A percentile compares a stretch with the other conserved stretches of the same genome.
These are phyloP conservation scores for Eimeria sp. DNA, from an alignment of 169 alveolate species.

Conservation along the genomic window DNA sequence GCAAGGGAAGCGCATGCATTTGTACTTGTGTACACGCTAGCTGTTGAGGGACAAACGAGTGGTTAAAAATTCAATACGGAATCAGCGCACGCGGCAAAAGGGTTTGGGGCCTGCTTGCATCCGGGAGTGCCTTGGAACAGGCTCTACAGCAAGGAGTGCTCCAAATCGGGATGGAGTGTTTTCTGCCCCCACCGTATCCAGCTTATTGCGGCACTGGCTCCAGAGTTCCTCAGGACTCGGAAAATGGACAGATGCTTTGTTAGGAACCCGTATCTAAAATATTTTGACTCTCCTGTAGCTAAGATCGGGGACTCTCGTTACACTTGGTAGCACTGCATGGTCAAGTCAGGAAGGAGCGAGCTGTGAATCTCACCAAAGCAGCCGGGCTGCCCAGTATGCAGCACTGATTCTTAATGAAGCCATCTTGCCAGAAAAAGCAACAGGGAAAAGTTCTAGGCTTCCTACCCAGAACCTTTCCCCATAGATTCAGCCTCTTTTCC, in stretches of 20 bases:
- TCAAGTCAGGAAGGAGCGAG: not conserved
- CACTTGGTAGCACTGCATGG: not conserved
- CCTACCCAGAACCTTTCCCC: not conserved
- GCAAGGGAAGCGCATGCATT: not conserved
- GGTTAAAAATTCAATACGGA: not conserved
- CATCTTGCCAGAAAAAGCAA: not conserved
- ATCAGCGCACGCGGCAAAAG: not conserved
- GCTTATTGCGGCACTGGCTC: not conserved
- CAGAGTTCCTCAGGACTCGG: not conserved
- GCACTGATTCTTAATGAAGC: not conserved
- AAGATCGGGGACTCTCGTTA: not conserved
- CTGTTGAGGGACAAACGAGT: not conserved
- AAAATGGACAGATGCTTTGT: not conserved
- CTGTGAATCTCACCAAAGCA: not conserved
- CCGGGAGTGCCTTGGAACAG: not conserved
- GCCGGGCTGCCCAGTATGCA: not conserved
- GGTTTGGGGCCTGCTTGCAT: not conserved
- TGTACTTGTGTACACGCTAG: not conserved
- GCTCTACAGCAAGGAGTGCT: not conserved
- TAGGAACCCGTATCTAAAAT: not conserved
- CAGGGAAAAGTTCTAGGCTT: not conserved
- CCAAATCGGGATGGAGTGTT: not conserved
- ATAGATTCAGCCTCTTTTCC: not conserved
- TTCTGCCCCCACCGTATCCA: not conserved
- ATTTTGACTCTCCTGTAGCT: not conserved